Conservation (phyloP, 345 rosid genomes). For the Ceriops decandra region DNA sequence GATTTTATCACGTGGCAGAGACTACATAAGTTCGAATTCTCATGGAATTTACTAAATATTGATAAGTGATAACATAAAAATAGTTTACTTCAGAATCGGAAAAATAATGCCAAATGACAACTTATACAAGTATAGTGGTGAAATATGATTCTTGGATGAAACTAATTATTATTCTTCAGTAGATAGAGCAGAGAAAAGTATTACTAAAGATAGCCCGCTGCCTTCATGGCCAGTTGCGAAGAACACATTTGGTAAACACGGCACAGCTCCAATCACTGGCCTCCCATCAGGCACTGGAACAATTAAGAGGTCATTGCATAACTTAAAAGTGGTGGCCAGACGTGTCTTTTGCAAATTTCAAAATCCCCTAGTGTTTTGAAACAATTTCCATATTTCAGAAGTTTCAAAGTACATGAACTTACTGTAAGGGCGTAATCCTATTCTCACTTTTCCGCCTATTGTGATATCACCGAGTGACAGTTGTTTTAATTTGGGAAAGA, state of each 20-base stretch:
- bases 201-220: slow-evolving; percentile 85
- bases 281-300: slow-evolving; percentile 86
- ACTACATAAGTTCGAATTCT: background rate
- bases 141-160: background rate
- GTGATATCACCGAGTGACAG: slow-evolving; percentile 40
- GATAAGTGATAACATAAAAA: background rate
- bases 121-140: background rate
- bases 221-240: slow-evolving; percentile 97
- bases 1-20: background rate
- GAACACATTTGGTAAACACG: slow-evolving; percentile 58
- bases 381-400: background rate
- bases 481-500: slow-evolving; percentile 68
- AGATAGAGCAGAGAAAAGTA: slow-evolving; percentile 8
- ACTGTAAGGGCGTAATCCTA: slow-evolving; percentile 96
- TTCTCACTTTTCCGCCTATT: slow-evolving; percentile 63
- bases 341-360: background rate
- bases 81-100: background rate
- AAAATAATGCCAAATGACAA: background rate
- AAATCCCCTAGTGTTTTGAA: background rate
- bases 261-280: slow-evolving; percentile 72
- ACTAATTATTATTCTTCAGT: background rate
- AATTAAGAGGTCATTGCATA: slow-evolving; percentile 13
- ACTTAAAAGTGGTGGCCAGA: background rate
- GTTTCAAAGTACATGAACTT: slow-evolving; percentile 29
- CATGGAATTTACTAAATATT: background rate